Conservation (phyloP, 305 asterid species). For the Striga hermonthica region DNA sequence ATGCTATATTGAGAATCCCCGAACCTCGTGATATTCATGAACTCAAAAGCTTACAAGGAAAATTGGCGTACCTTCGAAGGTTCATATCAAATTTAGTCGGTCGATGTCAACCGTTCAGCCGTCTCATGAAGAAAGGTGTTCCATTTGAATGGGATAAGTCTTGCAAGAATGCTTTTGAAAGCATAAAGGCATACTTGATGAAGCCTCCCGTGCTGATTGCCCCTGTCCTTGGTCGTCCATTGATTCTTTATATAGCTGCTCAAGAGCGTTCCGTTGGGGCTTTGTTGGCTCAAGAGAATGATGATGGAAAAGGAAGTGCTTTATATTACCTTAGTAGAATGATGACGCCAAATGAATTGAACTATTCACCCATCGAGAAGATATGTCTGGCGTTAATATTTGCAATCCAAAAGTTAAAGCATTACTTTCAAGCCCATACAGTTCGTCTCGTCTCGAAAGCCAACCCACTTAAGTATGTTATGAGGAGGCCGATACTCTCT, state of each 20-base stretch:
- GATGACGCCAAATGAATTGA: too few species aligned
- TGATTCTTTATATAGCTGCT: background rate
- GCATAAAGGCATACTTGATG: background rate
- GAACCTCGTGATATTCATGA: background rate
- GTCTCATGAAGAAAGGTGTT: background rate
- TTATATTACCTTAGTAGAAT: too few species aligned
- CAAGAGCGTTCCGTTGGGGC: background rate
- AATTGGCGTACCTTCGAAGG: slow-evolving; percentile 2
- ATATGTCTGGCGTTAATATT: too few species aligned
- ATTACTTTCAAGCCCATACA: too few species aligned
- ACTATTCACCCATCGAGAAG: too few species aligned
- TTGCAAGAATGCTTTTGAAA: background rate
- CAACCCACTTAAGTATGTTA: too few species aligned
- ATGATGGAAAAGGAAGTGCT: too few species aligned
- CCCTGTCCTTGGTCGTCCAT: background rate
- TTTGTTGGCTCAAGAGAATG: background rate
- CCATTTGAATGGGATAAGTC: background rate
- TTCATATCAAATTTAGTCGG: slow-evolving; percentile 7
- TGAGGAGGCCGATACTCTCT: too few species aligned
- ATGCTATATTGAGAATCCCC: background rate
- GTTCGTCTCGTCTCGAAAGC: too few species aligned
- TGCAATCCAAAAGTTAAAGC: too few species aligned
- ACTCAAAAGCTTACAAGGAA: slow-evolving; percentile 20
- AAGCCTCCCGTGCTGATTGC: background rate
- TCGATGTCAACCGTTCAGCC: background rate